Evolutionary conservation across 768 basidiomycete genomes (phyloP), one percentile per base, ranked within the genome.

Genomic region (Suillus tomentosus): DNA sequence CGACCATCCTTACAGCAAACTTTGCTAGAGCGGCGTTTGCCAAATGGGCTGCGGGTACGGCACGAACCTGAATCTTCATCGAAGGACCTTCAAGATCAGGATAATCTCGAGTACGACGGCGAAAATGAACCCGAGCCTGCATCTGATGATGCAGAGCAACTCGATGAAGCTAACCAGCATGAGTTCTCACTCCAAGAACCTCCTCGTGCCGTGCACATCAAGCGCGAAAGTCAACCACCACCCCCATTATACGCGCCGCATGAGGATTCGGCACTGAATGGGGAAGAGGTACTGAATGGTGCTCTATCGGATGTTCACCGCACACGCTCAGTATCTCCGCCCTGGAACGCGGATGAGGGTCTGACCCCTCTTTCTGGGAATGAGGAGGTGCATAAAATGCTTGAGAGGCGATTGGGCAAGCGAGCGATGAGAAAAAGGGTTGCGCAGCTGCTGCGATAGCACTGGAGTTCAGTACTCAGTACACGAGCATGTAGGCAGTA

Each of bases 371-470:
- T 7, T 17, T 68, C 27, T 11, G 67, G 39, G 55, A 62, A 61
- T 42, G 17, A 39, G 31, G 36, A 31, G 4, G 70, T 71, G 1
- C 55, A 53, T 8, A 27, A 24, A 5, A 43, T 66, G 54, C n/a
- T 71, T 37, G 69, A 73, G 19, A 53, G 15, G 9, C 60, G 36
- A 60, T 9, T 75, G 9, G 74, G 74, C 2, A 70, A 55, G 40
- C 22, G 9, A 8, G 51, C 3, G 10, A 69, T 65, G 45, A 71
- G 61, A 8, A 65, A 17, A 24, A 64, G 55, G 1, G 34, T 76
- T 5, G 60, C 53, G 11, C 60, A 37, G 14, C 43, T 63, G 27
- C 72, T 75, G 9, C 36, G 31, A 31, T 71, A 63, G 47, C 27
- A 36, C 14, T n/a, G 19, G 31, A 24, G 17, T 19, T 34, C 27